Conservation (phyloP, 257 asterid species). For the Linderniella brevidens region DNA sequence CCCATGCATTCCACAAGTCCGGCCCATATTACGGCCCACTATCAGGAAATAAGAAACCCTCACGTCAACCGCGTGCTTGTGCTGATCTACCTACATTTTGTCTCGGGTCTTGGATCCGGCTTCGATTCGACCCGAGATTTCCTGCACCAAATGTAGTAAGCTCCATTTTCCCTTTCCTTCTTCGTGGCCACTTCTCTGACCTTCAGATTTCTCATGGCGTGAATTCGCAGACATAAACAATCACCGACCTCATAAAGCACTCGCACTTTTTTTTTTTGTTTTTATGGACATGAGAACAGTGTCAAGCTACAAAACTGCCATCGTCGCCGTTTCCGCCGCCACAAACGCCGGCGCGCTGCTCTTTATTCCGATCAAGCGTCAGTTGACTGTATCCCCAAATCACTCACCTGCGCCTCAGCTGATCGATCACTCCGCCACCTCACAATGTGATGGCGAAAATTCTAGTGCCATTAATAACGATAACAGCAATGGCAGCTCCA, state of each 20-base stretch:
- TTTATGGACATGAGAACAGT: slow-evolving; percentile 39
- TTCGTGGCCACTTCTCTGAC: slow-evolving; percentile 23
- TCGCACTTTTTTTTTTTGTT: neutral
- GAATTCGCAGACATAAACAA: neutral
- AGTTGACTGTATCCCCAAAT: slow-evolving; percentile 24
- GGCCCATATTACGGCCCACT: too few species aligned
- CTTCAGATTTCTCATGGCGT: slow-evolving; percentile 20
- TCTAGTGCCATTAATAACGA: neutral
- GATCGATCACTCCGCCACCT: slow-evolving; percentile 7
- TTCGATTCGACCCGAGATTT: too few species aligned
- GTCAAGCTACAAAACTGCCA: slow-evolving; percentile 12
- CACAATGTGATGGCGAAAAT: slow-evolving; percentile 20
- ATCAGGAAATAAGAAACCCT: too few species aligned
- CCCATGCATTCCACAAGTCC: too few species aligned
- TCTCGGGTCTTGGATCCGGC: too few species aligned
- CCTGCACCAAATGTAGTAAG: neutral
- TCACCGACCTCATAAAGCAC: too few species aligned
- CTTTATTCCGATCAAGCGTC: slow-evolving; percentile 31
- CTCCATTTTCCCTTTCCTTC: slow-evolving; percentile 1
- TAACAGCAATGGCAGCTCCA: neutral
- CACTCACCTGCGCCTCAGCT: slow-evolving; percentile 12
- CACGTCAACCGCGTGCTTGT: too few species aligned
- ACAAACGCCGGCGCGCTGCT: slow-evolving; percentile 2
- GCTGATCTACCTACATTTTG: too few species aligned
- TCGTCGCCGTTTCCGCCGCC: slow-evolving; percentile 23